Percentiles rank a stretch among this genome's conserved stretches.
phyloP scores from a whole-genome alignment of 2,329 filamentous ascomycete species.

The Aspergillus latus region DNA sequence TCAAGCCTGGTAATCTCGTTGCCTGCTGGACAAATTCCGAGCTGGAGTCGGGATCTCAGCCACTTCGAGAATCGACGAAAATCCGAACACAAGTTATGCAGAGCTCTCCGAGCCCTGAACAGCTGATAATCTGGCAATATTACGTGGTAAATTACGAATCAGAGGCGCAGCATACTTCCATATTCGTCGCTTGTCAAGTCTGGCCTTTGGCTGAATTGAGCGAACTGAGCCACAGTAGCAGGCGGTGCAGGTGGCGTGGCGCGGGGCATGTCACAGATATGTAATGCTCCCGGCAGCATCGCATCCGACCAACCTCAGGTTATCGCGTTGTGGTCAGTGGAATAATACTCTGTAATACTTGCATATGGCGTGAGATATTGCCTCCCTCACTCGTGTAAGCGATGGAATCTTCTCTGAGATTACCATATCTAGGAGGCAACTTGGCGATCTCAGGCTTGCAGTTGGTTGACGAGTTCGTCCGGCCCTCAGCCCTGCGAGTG shows the following conservation, averaged over 20 bases:
- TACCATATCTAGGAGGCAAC: neutral
- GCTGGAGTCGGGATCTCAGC: neutral
- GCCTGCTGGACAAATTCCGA: conserved; percentile 2
- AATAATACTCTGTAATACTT: neutral
- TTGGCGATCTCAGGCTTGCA: neutral
- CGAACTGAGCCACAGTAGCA: neutral
- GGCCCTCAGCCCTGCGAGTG: conserved; percentile 14
- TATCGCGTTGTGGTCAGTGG: neutral
- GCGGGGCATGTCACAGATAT: neutral
- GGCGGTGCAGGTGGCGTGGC: neutral
- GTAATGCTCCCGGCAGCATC: conserved; percentile 7
- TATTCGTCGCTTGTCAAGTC: neutral
- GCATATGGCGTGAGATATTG: conserved; percentile 5
- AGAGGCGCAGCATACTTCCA: neutral
- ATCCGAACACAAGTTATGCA: neutral
- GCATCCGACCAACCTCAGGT: neutral
- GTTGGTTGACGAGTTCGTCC: neutral
- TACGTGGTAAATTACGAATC: neutral
- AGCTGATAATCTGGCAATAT: neutral
- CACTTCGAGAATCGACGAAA: neutral
- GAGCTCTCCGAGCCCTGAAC: conserved; percentile 1
- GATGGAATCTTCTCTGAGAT: neutral
- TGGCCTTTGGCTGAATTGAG: neutral
- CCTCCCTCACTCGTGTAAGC: neutral
- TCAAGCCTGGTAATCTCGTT: conserved; percentile 2